phyloP scores from a whole-genome alignment of 495 filamentous ascomycete genomes.

The Podospora conica region DNA sequence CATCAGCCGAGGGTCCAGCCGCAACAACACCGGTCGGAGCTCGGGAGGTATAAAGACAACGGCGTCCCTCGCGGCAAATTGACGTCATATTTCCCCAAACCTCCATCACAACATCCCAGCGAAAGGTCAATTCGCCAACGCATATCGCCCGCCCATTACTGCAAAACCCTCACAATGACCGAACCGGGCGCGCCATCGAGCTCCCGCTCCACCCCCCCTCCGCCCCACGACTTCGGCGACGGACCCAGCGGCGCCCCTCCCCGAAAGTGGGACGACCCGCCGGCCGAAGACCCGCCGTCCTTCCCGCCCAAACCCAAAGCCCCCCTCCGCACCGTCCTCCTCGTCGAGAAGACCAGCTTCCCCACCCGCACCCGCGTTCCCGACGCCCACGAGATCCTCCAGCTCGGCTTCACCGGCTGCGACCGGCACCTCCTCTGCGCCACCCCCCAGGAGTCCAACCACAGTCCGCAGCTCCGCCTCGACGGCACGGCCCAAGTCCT shows the following conservation, averaged over 20 bases:
- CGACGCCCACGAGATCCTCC: slow-evolving; percentile 5
- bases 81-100: background rate
- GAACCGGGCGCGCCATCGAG: background rate
- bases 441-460: slow-evolving; percentile 1
- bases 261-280: slow-evolving; percentile 26
- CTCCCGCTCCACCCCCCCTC: background rate
- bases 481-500: slow-evolving; percentile 1
- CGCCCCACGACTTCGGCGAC: background rate
- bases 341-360: slow-evolving; percentile 4
- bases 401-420: slow-evolving; percentile 11
- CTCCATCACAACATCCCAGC: background rate
- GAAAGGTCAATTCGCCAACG: background rate
- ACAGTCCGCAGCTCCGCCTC: background rate
- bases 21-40: background rate
- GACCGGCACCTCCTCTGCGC: slow-evolving; percentile 14
- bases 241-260: background rate
- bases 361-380: background rate
- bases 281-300: slow-evolving; percentile 10
- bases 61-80: background rate
- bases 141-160: no score
- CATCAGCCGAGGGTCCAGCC: background rate
- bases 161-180: background rate
- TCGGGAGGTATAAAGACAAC: background rate
- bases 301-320: background rate
- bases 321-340: slow-evolving; percentile 15